Percentiles rank a stretch among this genome's conserved stretches.
These are phyloP conservation scores for Apiospora sp. DNA, from an alignment of 2,329 filamentous ascomycete genomes.

Conservation along the genomic window DNA sequence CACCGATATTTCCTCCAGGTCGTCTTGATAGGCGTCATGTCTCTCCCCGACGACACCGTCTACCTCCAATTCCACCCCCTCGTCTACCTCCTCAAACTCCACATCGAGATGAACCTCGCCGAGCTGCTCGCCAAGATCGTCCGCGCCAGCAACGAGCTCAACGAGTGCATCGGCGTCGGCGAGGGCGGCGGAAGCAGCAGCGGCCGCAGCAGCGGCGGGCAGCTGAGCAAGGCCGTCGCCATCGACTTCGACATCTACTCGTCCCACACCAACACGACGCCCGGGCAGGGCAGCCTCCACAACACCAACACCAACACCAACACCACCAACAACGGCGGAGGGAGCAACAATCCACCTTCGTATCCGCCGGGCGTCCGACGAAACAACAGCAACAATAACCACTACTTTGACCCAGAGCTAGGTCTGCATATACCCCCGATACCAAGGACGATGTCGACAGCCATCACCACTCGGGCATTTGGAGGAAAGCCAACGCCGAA, in stretches of 20 bases:
- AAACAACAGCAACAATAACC: not conserved
- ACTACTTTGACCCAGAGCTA: not conserved
- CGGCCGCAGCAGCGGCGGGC: not conserved
- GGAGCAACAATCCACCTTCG: not conserved
- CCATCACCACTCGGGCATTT: not conserved
- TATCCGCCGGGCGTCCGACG: not conserved
- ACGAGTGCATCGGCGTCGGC: not conserved
- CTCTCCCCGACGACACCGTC: slow-evolving; percentile 24
- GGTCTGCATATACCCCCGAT: not conserved
- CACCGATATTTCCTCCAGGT: not conserved
- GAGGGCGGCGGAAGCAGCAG: not conserved
- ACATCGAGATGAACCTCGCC: slow-evolving; percentile 56
- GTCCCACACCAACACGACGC: not conserved
- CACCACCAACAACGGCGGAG: not conserved
- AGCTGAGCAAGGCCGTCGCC: not conserved
- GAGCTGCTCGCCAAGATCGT: slow-evolving; percentile 48
- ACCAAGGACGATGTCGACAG: not conserved
- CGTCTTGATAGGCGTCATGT: slow-evolving; percentile 21
- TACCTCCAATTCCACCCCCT: slow-evolving; percentile 54
- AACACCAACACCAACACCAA: not conserved
- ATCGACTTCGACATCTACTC: slow-evolving; percentile 9
- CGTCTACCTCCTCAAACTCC: slow-evolving; percentile 53
- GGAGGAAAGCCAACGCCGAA: not conserved
- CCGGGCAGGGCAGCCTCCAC: not conserved
- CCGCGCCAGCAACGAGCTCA: slow-evolving; percentile 15